These are phyloP conservation scores for Rhodotorula paludigena DNA, from an alignment of 768 basidiomycete species.

Conservation along the genomic window DNA sequence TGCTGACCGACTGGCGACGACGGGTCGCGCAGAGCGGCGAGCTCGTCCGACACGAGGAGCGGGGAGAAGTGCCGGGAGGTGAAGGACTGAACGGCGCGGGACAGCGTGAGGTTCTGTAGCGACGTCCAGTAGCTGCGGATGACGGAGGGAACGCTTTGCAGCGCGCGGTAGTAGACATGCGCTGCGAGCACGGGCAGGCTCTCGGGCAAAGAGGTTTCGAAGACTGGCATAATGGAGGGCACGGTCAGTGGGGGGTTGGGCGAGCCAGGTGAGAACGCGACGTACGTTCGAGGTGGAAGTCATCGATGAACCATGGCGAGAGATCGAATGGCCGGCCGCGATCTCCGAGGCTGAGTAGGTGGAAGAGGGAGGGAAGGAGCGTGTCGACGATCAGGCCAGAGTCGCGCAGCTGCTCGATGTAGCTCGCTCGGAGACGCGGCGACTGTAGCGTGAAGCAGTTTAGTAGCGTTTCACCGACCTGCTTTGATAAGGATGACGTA, in stretches of 20 bases:
- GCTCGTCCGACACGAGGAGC: constrained; percentile 73
- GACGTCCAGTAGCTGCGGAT: constrained; percentile 79
- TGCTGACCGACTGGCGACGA: constrained; percentile 47
- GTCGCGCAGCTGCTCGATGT: constrained; percentile 77
- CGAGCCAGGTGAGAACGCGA: too few relatives aligned
- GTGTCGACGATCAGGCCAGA: constrained; percentile 59
- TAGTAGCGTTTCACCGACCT: too few relatives aligned
- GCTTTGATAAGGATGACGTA: not conserved
- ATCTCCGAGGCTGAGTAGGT: constrained; percentile 60
- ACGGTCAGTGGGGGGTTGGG: not conserved
- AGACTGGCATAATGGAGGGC: not conserved
- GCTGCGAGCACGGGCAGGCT: constrained; percentile 66
- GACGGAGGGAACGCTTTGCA: constrained; percentile 75
- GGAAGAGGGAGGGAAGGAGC: constrained; percentile 70
- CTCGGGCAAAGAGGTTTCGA: constrained; percentile 59
- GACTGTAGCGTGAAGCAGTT: constrained; percentile 55
- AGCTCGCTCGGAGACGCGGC: constrained; percentile 73
- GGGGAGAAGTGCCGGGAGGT: constrained; percentile 84
- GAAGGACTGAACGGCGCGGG: constrained; percentile 66
- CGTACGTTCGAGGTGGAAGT: constrained; percentile 71
- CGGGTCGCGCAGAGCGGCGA: constrained; percentile 59
- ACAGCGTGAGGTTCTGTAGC: constrained; percentile 82
- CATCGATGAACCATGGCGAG: constrained; percentile 78
- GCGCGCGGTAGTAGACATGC: constrained; percentile 80
- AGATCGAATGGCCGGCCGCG: constrained; percentile 70